These are phyloP conservation scores for Cunninghamia lanceolata DNA, from an alignment of 75 land plant species.

Conservation along the genomic window DNA sequence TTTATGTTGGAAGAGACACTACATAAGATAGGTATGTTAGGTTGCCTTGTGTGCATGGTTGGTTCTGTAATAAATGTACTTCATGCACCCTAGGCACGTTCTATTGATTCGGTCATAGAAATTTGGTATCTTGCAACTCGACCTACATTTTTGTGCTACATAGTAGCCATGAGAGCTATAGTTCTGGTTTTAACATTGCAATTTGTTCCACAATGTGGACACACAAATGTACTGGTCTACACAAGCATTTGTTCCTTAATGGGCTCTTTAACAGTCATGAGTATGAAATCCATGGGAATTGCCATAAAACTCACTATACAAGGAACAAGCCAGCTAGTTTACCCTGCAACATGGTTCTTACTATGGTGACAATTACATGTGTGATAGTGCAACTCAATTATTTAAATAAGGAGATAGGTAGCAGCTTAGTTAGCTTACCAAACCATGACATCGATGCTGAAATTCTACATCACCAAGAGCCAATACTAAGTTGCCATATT, in stretches of 20 bases:
- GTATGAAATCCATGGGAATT: constrained; percentile 95
- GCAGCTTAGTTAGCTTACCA: too few relatives aligned
- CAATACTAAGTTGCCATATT: too few relatives aligned
- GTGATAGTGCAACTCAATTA: constrained; percentile 91
- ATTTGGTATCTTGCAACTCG: constrained; percentile 83
- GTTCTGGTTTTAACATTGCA: constrained; percentile 66
- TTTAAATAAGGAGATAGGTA: constrained; percentile 95
- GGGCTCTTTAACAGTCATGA: constrained; percentile 92
- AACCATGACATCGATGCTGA: too few relatives aligned
- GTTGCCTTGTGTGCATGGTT: constrained; percentile 88
- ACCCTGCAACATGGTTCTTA: constrained; percentile 81
- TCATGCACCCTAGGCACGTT: constrained; percentile 83
- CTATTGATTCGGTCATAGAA: constrained; percentile 71
- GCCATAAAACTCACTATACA: constrained; percentile 87
- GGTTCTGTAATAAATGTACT: constrained; percentile 84
- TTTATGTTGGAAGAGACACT: constrained; percentile 77
- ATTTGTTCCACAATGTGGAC: constrained; percentile 84
- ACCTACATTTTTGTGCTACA: constrained; percentile 81
- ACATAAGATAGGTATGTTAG: constrained; percentile 72
- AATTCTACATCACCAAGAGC: too few relatives aligned
- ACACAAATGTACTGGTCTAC: constrained; percentile 83
- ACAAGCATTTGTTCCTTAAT: constrained; percentile 92
- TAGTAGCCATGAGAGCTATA: constrained; percentile 47
- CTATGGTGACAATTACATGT: constrained; percentile 67
- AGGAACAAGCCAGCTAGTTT: constrained; percentile 74